Conservation (phyloP, 352 stramenopile species). For the Phytophthora cryptogea region DNA sequence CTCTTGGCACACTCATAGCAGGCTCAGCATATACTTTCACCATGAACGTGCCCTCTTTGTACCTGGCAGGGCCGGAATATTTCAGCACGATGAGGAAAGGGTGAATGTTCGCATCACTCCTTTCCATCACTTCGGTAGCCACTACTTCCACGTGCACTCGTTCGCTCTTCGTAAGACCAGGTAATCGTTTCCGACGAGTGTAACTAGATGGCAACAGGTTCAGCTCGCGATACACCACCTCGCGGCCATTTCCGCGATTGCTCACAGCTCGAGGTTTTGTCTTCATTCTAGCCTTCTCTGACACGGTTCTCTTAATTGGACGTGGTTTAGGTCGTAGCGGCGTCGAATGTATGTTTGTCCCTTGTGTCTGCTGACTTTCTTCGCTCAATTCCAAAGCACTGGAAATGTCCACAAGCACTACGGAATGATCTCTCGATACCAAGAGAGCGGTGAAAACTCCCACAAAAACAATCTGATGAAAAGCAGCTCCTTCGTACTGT, state of each 20-base stretch:
- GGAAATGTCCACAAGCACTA: conserved; percentile 46
- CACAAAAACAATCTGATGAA: conserved; percentile 46
- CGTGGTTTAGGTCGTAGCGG: conserved; percentile 1
- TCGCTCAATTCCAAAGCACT: conserved; percentile 19
- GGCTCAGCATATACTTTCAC: conserved; percentile 47
- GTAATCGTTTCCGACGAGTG: conserved; percentile 18
- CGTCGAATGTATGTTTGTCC: background rate
- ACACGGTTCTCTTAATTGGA: conserved; percentile 1
- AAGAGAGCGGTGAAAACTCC: conserved; percentile 32
- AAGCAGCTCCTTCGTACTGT: background rate
- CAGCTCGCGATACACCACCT: conserved; percentile 48
- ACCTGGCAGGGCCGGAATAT: conserved; percentile 15
- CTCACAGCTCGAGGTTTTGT: conserved; percentile 5
- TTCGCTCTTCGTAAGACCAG: conserved; percentile 19
- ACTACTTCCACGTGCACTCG: conserved; percentile 17
- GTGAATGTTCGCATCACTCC: conserved; percentile 19
- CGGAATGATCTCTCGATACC: conserved; percentile 31
- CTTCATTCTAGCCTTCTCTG: conserved; percentile 19
- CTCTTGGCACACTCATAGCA: conserved; percentile 23
- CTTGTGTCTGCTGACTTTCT: conserved; percentile 1
- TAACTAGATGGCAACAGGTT: conserved; percentile 26
- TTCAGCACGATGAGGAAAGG: conserved; percentile 35
- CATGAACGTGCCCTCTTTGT: conserved; percentile 9
- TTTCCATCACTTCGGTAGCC: conserved; percentile 24
- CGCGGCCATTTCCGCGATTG: conserved; percentile 2